These are phyloP conservation scores for Penicillium paxilli DNA, from an alignment of 495 filamentous ascomycete genomes.

Conservation along the genomic window DNA sequence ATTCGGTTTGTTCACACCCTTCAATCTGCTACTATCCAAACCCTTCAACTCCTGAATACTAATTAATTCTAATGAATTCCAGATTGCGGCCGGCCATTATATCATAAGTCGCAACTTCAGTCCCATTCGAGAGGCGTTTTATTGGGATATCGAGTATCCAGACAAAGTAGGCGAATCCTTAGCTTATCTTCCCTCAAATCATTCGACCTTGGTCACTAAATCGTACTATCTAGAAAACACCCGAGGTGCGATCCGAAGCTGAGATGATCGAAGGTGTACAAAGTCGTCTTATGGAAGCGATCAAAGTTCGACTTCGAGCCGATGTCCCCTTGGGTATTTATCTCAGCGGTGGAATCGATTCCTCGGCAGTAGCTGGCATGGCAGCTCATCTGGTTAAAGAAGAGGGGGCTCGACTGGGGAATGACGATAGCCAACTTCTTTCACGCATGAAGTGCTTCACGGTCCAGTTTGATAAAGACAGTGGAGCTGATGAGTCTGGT, in stretches of 20 bases:
- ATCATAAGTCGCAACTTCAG: slow-evolving; percentile 21
- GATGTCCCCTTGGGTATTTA: slow-evolving; percentile 55
- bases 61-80: background rate
- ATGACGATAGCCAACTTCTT: slow-evolving; percentile 4
- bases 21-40: no score
- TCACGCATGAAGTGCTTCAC: slow-evolving; percentile 44
- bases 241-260: slow-evolving; percentile 35
- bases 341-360: slow-evolving; percentile 55
- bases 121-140: slow-evolving; percentile 29
- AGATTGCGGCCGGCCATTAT: slow-evolving; percentile 32
- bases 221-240: slow-evolving; percentile 12
- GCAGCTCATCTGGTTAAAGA: slow-evolving; percentile 45
- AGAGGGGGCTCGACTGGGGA: slow-evolving; percentile 19
- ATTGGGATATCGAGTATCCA: slow-evolving; percentile 50
- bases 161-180: slow-evolving; percentile 39
- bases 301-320: slow-evolving; percentile 48
- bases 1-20: slow-evolving; percentile 8
- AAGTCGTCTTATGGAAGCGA: slow-evolving; percentile 42
- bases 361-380: slow-evolving; percentile 53
- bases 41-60: background rate
- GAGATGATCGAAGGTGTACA: slow-evolving; percentile 49
- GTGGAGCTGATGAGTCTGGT: slow-evolving; percentile 50
- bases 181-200: background rate
- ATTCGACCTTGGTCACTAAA: background rate
- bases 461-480: slow-evolving; percentile 46